Conservation (phyloP, 2,329 filamentous ascomycete genomes). For the Ophiostoma triangulosporum region DNA sequence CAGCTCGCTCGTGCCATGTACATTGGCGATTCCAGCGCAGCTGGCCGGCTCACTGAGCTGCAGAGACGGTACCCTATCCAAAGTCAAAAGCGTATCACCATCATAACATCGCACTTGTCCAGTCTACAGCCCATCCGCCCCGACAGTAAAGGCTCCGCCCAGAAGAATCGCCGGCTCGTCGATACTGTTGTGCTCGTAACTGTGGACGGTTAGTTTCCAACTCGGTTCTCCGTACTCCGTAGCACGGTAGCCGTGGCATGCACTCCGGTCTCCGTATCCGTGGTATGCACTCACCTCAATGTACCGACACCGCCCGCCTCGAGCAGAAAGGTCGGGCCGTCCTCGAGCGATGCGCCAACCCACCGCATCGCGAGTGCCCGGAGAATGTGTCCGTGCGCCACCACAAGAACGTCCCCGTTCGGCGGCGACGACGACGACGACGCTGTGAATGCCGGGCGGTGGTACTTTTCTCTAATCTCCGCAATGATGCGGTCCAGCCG, state of each 20-base stretch:
- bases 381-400: conserved; percentile 84
- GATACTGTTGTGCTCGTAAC: conserved; percentile 69
- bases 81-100: too few relatives aligned
- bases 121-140: conserved; percentile 16
- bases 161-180: conserved; percentile 69
- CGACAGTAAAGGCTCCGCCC: conserved; percentile 54
- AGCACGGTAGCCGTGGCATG: too few relatives aligned
- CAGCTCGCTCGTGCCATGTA: too few relatives aligned
- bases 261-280: background rate
- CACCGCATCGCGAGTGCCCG: conserved; percentile 80
- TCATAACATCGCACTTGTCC: too few relatives aligned
- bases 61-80: too few relatives aligned
- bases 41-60: too few relatives aligned
- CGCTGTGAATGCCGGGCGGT: conserved; percentile 21
- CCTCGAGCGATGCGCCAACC: conserved; percentile 58
- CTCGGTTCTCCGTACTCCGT: too few relatives aligned
- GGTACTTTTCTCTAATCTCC: conserved; percentile 57
- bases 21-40: too few relatives aligned
- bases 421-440: background rate
- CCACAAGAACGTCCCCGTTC: conserved; percentile 55
- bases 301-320: conserved; percentile 79
- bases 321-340: conserved; percentile 68
- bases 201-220: conserved; percentile 21
- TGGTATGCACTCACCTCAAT: conserved; percentile 47
- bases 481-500: conserved; percentile 64